phyloP scores from a whole-genome alignment of 2,329 filamentous ascomycete genomes.

The Aspergillus costaricaensis region DNA sequence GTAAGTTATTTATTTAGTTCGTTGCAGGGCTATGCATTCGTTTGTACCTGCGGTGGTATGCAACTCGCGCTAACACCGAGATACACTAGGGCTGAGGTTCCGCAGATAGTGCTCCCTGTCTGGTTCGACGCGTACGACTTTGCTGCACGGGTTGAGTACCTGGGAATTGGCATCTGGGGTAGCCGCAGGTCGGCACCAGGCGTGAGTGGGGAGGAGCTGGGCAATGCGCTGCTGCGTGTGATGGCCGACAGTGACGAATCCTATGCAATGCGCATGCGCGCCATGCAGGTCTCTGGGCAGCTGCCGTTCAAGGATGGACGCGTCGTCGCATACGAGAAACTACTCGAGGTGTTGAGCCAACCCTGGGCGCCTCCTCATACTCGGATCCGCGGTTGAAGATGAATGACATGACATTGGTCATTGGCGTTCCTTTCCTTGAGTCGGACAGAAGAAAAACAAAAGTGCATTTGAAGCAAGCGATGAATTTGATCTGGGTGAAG shows the following conservation, averaged over 20 bases:
- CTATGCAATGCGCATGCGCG: slow-evolving; percentile 10
- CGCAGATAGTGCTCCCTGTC: slow-evolving; percentile 50
- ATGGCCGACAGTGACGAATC: slow-evolving; percentile 11
- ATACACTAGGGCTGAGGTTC: slow-evolving; percentile 42
- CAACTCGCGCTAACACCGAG: not conserved
- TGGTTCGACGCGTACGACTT: slow-evolving; percentile 54
- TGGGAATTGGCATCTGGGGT: slow-evolving; percentile 47
- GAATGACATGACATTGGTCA: not conserved
- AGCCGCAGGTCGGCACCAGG: slow-evolving; percentile 39
- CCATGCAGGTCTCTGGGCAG: slow-evolving; percentile 11
- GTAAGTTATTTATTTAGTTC: slow-evolving; percentile 31
- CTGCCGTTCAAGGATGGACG: slow-evolving; percentile 20
- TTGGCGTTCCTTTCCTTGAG: not conserved
- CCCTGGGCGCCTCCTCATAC: not conserved
- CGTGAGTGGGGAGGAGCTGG: slow-evolving; percentile 29
- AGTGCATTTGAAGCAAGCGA: no score
- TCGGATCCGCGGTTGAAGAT: not conserved
- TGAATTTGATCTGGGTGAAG: no score
- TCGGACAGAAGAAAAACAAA: no score
- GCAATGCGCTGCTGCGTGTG: slow-evolving; percentile 26
- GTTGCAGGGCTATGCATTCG: no score
- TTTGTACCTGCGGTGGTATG: not conserved
- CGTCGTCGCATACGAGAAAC: slow-evolving; percentile 25
- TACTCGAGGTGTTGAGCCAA: slow-evolving; percentile 11
- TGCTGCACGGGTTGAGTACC: slow-evolving; percentile 45